Evolutionary conservation across 2,329 filamentous ascomycete species (phyloP), one percentile per base, ranked within the genome.

Genomic region (Trichophyton schoenleinii): DNA sequence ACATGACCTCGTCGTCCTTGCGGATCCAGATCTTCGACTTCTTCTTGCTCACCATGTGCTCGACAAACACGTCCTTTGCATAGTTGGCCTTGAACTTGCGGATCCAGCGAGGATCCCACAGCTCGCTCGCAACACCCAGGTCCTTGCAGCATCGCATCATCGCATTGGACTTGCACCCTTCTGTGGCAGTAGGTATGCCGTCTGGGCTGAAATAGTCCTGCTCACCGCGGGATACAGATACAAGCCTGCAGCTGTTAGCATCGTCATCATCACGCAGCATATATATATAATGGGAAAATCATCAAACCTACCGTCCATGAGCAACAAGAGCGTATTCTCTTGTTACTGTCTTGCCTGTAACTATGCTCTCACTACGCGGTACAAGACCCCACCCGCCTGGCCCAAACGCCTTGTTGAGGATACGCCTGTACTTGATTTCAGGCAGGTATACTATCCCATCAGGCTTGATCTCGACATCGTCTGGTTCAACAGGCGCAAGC

Each of bases 131-230:
- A 66, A 99, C 88, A 41, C 94, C 94, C 36, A 99, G 78, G 74
- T 99, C 94, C 78, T 99, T 99, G 80, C 94, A 97, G 81, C 92
- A 97, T 62, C 94, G 88, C 86, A 97, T 95, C 67, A 99, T 81
- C 11, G 94, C 94, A 72, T 99, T 99, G 65, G 91, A 96, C 77
- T 96, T 96, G 81, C 91, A 95, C 60, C 94, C 94, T 76, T 99
- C 94, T 63, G 91, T 91, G 7, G 94, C 91, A 1, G 91, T 96
- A 28, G 94, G 91, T 65, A 99, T 91, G 61, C 88, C 87, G 67
- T 96, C 91, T 38, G 89, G 83, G 67, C 83, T 84, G 77, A 97
- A 99, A 77, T 95, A 99, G 67, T 88, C 84, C 78, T 96, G 92
- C 75, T 97, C 94, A 71, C 94, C 94, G 66, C 94, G 88, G 0